Evolutionary conservation across 73 alveolate genomes (phyloP), one percentile per base, ranked within the genome.

Genomic region (Tetrahymena malaccensis): DNA sequence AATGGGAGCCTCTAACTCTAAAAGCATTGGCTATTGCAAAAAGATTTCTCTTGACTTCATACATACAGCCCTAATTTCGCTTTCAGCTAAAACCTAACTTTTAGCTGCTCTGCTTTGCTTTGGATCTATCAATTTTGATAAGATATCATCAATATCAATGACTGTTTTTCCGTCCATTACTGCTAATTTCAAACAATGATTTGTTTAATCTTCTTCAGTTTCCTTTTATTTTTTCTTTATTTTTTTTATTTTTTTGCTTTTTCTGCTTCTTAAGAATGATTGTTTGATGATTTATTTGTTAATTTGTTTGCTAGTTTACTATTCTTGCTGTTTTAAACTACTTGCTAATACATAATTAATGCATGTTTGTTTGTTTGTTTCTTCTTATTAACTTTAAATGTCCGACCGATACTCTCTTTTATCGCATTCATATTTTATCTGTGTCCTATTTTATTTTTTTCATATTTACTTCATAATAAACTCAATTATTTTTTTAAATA

Each of bases 1-100:
- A 96, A 94, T 98, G 56, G 96, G 96, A 84, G 96, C 96, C 84
- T 94, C 96, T 43, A 94, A 94, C 85, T 94, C 96, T 27, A 94
- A 55, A 27, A 94, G 93, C 96, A 94, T 94, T 3, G 96, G 96
- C 40, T 94, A 85, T 85, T 85, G 38, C 85, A 94, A 94, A 84
- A 94, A 94, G 44, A 94, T 94, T 55, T 94, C 96, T 85, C 96
- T 94, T n/a, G 95, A 85, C 93, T 94, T 94, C 33, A 94, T 43
- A 83, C 96, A 94, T 31, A 94, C 83, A 33, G 96, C 93, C 58
- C 94, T 85, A 31, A 94, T 94, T 85, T 94, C 96, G 55, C 37
- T 94, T 57, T 94, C 96, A 21, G 96, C 93, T 25, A 94, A 70
- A 85, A 85, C 93, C 85, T 70, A 70, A 70, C 89, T 70, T 31